Conservation (phyloP, 1,139 yeast genomes). For the Geotrichum aggregatum region DNA sequence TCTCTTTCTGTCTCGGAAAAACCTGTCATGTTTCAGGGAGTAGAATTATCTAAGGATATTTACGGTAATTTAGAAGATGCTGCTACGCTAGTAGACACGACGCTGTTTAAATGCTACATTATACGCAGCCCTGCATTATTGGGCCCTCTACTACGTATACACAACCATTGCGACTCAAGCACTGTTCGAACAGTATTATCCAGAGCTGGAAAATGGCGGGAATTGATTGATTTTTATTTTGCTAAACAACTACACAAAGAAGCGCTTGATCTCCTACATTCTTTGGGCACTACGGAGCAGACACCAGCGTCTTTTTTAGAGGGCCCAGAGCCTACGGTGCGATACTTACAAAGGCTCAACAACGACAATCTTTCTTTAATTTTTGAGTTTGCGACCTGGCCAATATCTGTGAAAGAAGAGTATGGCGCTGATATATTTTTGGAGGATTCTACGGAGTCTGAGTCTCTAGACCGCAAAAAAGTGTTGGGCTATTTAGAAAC, state of each 20-base stretch:
- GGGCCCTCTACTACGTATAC: slow-evolving; percentile 75
- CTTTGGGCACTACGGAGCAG: slow-evolving; percentile 26
- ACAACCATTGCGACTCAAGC: slow-evolving; percentile 52
- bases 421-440: slow-evolving; percentile 57
- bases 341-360: slow-evolving; percentile 61
- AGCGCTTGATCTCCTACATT: slow-evolving; percentile 59
- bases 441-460: slow-evolving; percentile 62
- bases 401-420: slow-evolving; percentile 44
- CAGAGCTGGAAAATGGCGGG: slow-evolving; percentile 54
- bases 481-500: slow-evolving; percentile 48
- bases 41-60: background rate
- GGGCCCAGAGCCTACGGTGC: slow-evolving; percentile 52
- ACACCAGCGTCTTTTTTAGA: slow-evolving; percentile 22
- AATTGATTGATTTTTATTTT: slow-evolving; percentile 74
- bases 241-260: slow-evolving; percentile 60
- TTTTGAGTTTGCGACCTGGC: slow-evolving; percentile 56
- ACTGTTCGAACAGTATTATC: slow-evolving; percentile 39
- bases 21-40: slow-evolving; percentile 3
- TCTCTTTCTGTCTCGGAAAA: background rate
- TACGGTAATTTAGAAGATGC: slow-evolving; percentile 28
- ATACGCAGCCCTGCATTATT: slow-evolving; percentile 64
- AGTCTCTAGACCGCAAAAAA: slow-evolving; percentile 50
- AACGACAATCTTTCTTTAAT: slow-evolving; percentile 52
- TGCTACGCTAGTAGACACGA: slow-evolving; percentile 66
- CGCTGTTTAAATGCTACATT: slow-evolving; percentile 71